Percentiles rank a stretch among this genome's conserved stretches.
Conservation (phyloP, 352 stramenopile species). For the Phytopythium kandeliae region DNA sequence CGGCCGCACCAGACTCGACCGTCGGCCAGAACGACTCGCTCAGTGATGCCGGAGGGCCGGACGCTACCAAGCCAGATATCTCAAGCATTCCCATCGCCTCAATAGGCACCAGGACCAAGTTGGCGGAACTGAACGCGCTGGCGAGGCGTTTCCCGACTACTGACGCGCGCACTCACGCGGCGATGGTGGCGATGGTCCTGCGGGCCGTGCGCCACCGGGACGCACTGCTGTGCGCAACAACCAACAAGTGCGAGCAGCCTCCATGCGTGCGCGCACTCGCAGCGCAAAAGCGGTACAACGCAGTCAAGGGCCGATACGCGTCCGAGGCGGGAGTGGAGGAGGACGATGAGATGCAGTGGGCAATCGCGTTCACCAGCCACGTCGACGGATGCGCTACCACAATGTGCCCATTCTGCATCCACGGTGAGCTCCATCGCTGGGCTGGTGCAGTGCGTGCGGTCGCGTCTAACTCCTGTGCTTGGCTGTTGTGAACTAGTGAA, state of each 20-base stretch:
- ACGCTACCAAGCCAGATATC: background rate
- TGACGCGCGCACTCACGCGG: slow-evolving; percentile 15
- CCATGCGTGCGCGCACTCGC: slow-evolving; percentile 17
- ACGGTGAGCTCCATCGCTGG: background rate
- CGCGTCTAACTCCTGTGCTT: too few species aligned
- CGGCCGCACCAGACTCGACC: too few species aligned
- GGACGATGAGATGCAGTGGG: slow-evolving; percentile 11
- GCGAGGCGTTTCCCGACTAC: slow-evolving; percentile 25
- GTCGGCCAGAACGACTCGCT: too few species aligned
- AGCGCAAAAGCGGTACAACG: slow-evolving; percentile 33
- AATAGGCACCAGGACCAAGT: slow-evolving; percentile 2
- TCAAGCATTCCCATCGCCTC: background rate
- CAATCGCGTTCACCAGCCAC: slow-evolving; percentile 18
- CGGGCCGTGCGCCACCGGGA: slow-evolving; percentile 28
- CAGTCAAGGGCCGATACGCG: slow-evolving; percentile 2
- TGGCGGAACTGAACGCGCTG: slow-evolving; percentile 19
- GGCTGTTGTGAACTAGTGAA: background rate
- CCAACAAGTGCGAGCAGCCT: slow-evolving; percentile 21
- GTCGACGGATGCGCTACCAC: slow-evolving; percentile 16
- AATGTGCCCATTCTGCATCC: slow-evolving; percentile 40
- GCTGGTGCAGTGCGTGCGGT: too few species aligned
- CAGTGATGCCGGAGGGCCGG: too few species aligned
- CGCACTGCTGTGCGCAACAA: slow-evolving; percentile 29
- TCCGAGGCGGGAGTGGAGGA: background rate
- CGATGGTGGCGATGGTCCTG: slow-evolving; percentile 20